A percentile compares a stretch with the other conserved stretches of the same genome.
These are phyloP conservation scores for Cucumis melo DNA, from an alignment of 306 rosid species.

Conservation along the genomic window DNA sequence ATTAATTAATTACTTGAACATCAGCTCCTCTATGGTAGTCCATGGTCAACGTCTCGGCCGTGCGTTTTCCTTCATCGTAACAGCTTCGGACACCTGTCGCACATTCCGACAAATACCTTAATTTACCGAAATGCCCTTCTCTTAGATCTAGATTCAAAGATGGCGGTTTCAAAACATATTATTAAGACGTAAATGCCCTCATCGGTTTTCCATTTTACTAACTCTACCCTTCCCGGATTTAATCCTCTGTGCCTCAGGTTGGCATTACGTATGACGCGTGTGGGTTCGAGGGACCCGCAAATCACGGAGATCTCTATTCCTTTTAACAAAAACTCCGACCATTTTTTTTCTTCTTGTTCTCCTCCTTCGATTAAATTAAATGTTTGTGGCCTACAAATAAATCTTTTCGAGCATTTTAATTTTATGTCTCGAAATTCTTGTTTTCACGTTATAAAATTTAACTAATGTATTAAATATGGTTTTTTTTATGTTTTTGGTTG, in stretches of 20 bases:
- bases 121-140: neutral
- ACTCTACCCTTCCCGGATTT: neutral
- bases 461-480: too few relatives aligned
- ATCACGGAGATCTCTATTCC: slow-evolving; percentile 20
- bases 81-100: slow-evolving; percentile 96
- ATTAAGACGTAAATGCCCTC: neutral
- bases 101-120: neutral
- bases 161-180: neutral
- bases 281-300: slow-evolving; percentile 10
- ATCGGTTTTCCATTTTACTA: neutral
- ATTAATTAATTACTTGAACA: slow-evolving; percentile 37
- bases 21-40: slow-evolving; percentile 93
- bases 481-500: too few relatives aligned
- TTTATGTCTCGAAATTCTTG: too few relatives aligned
- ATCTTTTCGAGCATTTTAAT: too few relatives aligned
- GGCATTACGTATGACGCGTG: neutral
- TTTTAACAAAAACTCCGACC: neutral
- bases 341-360: too few relatives aligned
- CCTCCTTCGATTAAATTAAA: too few relatives aligned
- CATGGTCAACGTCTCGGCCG: slow-evolving; percentile 98
- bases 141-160: neutral
- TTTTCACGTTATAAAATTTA: too few relatives aligned
- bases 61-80: slow-evolving; percentile 98
- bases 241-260: slow-evolving; percentile 1
- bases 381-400: too few relatives aligned